phyloP scores from a whole-genome alignment of 805 yeast genomes.

The Yarrowia sp. region DNA sequence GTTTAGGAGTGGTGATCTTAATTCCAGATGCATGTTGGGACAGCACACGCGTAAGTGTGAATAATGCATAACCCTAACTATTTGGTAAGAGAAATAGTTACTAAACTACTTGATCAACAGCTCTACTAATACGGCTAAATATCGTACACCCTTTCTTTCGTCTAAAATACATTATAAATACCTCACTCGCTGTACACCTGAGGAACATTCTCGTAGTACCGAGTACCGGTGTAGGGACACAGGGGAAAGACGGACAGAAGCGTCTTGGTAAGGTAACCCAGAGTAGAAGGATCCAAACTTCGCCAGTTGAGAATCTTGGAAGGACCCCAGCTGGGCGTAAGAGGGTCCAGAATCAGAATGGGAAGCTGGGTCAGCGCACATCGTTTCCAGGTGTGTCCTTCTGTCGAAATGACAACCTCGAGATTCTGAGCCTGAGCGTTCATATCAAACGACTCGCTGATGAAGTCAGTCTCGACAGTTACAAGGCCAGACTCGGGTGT shows the following conservation, averaged over 20 bases:
- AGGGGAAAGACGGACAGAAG: constrained; percentile 24
- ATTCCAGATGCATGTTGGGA: constrained; percentile 22
- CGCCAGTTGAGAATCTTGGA: constrained; percentile 35
- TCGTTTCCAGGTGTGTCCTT: constrained; percentile 32
- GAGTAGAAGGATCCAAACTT: constrained; percentile 20
- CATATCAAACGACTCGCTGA: constrained; percentile 24
- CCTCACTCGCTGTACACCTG: neutral
- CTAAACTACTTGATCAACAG: no score
- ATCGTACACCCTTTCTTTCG: neutral
- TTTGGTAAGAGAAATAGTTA: no score
- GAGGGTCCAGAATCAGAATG: constrained; percentile 29
- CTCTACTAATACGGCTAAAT: no score
- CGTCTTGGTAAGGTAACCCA: constrained; percentile 26
- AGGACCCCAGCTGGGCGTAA: constrained; percentile 35
- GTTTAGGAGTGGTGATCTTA: constrained; percentile 7
- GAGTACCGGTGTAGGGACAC: constrained; percentile 28
- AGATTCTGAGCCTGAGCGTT: constrained; percentile 4
- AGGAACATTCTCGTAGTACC: constrained; percentile 33
- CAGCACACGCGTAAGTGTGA: constrained; percentile 16
- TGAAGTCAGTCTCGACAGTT: constrained; percentile 16
- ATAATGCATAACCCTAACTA: no score
- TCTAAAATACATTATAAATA: constrained; percentile 19
- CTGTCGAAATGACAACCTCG: constrained; percentile 13
- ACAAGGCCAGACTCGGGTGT: constrained; percentile 3
- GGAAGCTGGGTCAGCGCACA: constrained; percentile 34